Evolutionary conservation across 225 moss, liverwort and hornwort genomes (phyloP), one percentile per base, ranked within the genome.

Genomic region (Marchantia paleacea): DNA sequence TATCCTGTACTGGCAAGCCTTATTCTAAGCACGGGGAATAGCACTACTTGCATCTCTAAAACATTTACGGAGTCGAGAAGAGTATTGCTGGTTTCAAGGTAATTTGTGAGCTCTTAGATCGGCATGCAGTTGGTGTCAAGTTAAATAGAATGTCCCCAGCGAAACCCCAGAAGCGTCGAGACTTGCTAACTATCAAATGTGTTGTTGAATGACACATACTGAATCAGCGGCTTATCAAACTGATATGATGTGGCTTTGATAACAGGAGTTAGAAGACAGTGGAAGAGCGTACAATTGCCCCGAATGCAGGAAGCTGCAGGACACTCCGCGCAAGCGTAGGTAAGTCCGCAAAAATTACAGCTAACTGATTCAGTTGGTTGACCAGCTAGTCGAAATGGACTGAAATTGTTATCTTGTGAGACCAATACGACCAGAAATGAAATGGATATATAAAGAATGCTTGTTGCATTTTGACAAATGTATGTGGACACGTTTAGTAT

Each of bases 231-330:
- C 19, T 76, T 28, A 20, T 10, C 47, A 16, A 16, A 29, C 24
- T 76, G 29, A 76, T 8, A 30, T 12, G 25, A 19, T 19, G 10
- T 57, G 52, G 6, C 63, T 65, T 80, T 47, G 52, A 39, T 73
- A 83, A 22, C 90, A 99, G 99, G 99, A 99, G 80, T 78, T 99
- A 66, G 89, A 95, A 53, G 88, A 95, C 39, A 94, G 92, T 81
- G 99, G 94, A 80, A 87, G 90, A 77, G 81, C 90, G 65, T 99
- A 99, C 83, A 90, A 84, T 81, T 99, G 99, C 81, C 99, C 99
- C 28, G 95, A 92, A 75, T 99, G 99, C 88, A 92, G 95, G 89
- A 95, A 92, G 82, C 80, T 82, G 69, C 86, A 89, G 68, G 90
- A 89, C 87, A 86, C 83, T 52, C 85, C 94, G 61, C 83, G 89